Conservation (phyloP, 2,329 filamentous ascomycete species). For the Epichloe festucae region DNA sequence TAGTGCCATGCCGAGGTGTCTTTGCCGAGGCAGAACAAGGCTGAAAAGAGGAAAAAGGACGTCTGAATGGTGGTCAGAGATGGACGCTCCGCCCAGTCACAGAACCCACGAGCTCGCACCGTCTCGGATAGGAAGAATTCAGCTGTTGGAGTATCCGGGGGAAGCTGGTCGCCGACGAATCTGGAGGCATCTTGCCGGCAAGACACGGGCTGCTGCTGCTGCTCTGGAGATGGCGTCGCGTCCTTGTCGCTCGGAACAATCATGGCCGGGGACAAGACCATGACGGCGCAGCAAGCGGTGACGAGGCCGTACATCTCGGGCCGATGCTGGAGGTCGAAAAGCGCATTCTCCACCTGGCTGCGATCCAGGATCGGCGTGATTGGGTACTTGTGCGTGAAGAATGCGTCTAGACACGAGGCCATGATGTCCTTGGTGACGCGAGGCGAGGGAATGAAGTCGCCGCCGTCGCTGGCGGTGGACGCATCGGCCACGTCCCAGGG, state of each 20-base stretch:
- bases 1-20: slow-evolving; percentile 23
- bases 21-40: slow-evolving; percentile 17
- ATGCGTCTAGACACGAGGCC: slow-evolving; percentile 16
- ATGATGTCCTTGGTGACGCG: slow-evolving; percentile 8
- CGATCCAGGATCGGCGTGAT: slow-evolving; percentile 20
- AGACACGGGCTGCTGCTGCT: neutral
- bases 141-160: slow-evolving; percentile 3
- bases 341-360: slow-evolving; percentile 7
- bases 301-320: slow-evolving; percentile 16
- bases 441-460: neutral
- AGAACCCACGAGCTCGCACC: slow-evolving; percentile 13
- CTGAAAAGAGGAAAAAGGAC: slow-evolving; percentile 20
- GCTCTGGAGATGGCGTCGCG: neutral
- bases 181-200: neutral
- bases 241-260: slow-evolving; percentile 1
- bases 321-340: slow-evolving; percentile 6
- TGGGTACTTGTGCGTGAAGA: slow-evolving; percentile 21
- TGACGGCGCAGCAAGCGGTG: slow-evolving; percentile 16
- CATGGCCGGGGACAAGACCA: slow-evolving; percentile 17
- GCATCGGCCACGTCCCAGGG: neutral
- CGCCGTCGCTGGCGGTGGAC: slow-evolving; percentile 5
- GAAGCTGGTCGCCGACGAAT: neutral
- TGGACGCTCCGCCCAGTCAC: slow-evolving; percentile 14
- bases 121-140: slow-evolving; percentile 17
- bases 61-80: slow-evolving; percentile 17